A percentile compares a stretch with the other conserved stretches of the same genome.
These are phyloP conservation scores for Haplosporangium sp. DNA, from an alignment of 371 early-diverging fungal genomes.

Conservation along the genomic window DNA sequence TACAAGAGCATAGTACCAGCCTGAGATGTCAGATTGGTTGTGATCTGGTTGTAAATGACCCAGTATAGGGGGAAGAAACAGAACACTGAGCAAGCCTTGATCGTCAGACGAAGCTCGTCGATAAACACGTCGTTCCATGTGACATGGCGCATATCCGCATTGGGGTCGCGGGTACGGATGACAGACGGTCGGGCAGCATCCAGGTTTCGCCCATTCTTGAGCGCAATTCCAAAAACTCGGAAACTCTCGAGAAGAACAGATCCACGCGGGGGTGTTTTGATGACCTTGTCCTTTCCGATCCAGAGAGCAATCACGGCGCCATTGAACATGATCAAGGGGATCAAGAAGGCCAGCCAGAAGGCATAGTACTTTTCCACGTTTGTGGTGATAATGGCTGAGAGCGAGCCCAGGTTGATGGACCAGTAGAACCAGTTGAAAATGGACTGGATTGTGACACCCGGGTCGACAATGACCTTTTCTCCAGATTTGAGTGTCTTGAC, in stretches of 20 bases:
- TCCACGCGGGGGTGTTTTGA: slow-evolving; percentile 72
- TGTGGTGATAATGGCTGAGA: slow-evolving; percentile 58
- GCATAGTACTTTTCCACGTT: slow-evolving; percentile 48
- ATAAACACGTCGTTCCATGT: slow-evolving; percentile 82
- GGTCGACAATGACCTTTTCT: slow-evolving; percentile 52
- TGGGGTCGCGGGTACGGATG: slow-evolving; percentile 19
- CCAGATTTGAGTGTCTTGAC: slow-evolving; percentile 44
- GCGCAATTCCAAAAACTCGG: slow-evolving; percentile 38
- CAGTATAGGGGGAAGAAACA: slow-evolving; percentile 82
- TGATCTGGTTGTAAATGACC: slow-evolving; percentile 81
- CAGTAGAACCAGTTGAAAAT: slow-evolving; percentile 83
- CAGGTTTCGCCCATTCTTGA: slow-evolving; percentile 42
- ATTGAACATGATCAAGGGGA: slow-evolving; percentile 77
- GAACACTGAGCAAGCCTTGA: slow-evolving; percentile 77
- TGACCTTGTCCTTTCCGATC: slow-evolving; percentile 67
- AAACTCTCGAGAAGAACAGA: slow-evolving; percentile 48
- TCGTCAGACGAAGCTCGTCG: slow-evolving; percentile 71
- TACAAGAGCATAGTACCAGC: slow-evolving; percentile 77
- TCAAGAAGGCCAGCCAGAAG: slow-evolving; percentile 66
- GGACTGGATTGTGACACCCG: slow-evolving; percentile 61
- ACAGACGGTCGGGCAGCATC: slow-evolving; percentile 53
- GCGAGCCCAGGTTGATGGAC: slow-evolving; percentile 82
- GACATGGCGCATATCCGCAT: slow-evolving; percentile 8
- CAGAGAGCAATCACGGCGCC: slow-evolving; percentile 65
- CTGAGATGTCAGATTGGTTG: slow-evolving; percentile 77